phyloP scores from a whole-genome alignment of 129 eudicot genomes.

The Arctium lappa region DNA sequence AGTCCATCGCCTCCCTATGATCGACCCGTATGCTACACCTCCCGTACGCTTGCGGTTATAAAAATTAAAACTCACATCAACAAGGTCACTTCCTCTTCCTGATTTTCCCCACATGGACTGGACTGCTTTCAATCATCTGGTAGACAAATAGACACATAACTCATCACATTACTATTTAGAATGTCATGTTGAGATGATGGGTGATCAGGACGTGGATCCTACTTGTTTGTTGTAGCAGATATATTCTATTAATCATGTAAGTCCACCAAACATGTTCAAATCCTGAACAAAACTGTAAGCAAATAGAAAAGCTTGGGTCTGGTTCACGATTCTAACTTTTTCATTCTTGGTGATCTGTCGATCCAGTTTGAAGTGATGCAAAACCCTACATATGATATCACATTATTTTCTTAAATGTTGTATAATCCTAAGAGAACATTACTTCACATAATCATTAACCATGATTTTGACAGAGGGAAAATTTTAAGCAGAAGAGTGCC shows the following conservation, averaged over 20 bases:
- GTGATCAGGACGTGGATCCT: background rate
- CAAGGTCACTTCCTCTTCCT: slow-evolving; percentile 67
- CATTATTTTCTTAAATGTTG: background rate
- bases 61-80: background rate
- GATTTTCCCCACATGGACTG: slow-evolving; percentile 68
- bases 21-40: no score
- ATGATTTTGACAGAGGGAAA: background rate
- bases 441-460: background rate
- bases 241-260: slow-evolving; percentile 9
- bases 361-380: background rate
- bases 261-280: slow-evolving; percentile 3
- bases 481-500: background rate
- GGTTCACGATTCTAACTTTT: background rate
- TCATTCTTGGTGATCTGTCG: background rate
- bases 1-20: no score
- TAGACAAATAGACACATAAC: slow-evolving; percentile 13
- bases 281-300: background rate
- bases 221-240: background rate
- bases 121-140: slow-evolving; percentile 79
- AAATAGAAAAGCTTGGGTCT: background rate
- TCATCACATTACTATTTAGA: slow-evolving; percentile 2
- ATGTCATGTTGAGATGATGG: background rate
- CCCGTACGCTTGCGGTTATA: no score
- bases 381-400: background rate
- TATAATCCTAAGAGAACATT: background rate